These are phyloP conservation scores for Ochromonadaceae sp. DNA, from an alignment of 352 stramenopile species.

Conservation along the genomic window DNA sequence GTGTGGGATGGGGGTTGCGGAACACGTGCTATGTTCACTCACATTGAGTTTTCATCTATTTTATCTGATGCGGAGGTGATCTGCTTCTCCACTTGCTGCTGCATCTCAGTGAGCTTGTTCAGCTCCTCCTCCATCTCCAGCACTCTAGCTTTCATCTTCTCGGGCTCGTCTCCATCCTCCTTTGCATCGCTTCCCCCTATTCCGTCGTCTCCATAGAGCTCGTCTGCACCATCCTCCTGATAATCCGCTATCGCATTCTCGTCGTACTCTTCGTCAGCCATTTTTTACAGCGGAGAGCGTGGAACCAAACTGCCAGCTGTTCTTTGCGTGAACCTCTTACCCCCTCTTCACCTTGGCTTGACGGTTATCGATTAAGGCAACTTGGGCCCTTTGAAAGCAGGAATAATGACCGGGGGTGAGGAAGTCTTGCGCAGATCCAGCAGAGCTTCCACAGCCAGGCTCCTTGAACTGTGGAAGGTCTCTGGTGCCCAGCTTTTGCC, in stretches of 20 bases:
- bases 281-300: too few species aligned
- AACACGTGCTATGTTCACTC: too few species aligned
- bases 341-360: too few species aligned
- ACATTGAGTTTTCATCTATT: conserved; percentile 16
- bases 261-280: background rate
- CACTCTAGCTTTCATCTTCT: conserved; percentile 21
- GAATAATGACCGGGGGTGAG: too few species aligned
- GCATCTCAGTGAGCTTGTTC: conserved; percentile 17
- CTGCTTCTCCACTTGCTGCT: conserved; percentile 7
- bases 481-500: too few species aligned
- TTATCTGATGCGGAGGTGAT: background rate
- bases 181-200: background rate
- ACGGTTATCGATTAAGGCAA: too few species aligned
- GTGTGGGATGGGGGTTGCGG: too few species aligned
- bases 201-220: background rate
- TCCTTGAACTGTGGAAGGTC: too few species aligned
- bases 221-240: background rate
- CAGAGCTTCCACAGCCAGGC: too few species aligned
- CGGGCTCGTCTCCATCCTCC: conserved; percentile 12
- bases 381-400: too few species aligned
- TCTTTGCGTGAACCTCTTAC: too few species aligned
- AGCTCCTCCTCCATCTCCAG: conserved; percentile 26
- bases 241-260: background rate
- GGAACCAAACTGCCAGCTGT: background rate
- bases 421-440: too few species aligned